Evolutionary conservation across 106 monocot species (phyloP).

Genomic region (Dactylorhiza incarnata): DNA sequence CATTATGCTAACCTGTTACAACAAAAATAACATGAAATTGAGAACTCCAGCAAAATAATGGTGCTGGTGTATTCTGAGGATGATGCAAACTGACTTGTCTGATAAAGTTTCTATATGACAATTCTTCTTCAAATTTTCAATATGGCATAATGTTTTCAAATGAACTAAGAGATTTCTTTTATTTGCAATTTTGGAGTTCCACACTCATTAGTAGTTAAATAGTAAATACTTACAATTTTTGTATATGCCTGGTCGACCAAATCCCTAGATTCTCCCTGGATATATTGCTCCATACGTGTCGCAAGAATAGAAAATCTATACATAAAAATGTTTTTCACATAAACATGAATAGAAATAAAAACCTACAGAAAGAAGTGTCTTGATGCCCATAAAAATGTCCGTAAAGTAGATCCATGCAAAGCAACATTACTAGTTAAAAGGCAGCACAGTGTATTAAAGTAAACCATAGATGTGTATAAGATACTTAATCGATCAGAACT

Average conservation of each 20-base stretch:
- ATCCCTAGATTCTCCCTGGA: conserved; percentile 89
- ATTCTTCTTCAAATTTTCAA: not conserved
- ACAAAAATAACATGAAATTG: not conserved
- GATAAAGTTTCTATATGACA: not conserved
- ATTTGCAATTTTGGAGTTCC: not conserved
- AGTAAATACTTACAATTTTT: conserved; percentile 74
- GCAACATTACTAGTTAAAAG: not conserved
- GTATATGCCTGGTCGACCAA: conserved; percentile 88
- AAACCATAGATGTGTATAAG: not conserved
- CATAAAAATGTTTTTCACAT: not conserved
- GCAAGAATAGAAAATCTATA: conserved; percentile 84
- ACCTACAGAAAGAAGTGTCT: not conserved
- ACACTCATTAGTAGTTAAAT: not conserved
- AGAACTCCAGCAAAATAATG: not conserved
- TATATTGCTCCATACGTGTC: conserved; percentile 91
- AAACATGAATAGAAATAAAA: not conserved
- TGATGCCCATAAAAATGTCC: not conserved
- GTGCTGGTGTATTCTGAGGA: not conserved
- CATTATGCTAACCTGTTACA: conserved; percentile 85
- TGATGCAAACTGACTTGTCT: not conserved
- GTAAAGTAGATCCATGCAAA: not conserved
- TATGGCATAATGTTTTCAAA: not conserved
- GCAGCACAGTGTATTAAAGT: not conserved
- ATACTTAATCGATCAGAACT: not conserved
- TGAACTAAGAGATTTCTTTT: not conserved